Base-by-base conservation (phyloP, 1,284 basidiomycete species). In the Schizophyllum commune region DNA sequence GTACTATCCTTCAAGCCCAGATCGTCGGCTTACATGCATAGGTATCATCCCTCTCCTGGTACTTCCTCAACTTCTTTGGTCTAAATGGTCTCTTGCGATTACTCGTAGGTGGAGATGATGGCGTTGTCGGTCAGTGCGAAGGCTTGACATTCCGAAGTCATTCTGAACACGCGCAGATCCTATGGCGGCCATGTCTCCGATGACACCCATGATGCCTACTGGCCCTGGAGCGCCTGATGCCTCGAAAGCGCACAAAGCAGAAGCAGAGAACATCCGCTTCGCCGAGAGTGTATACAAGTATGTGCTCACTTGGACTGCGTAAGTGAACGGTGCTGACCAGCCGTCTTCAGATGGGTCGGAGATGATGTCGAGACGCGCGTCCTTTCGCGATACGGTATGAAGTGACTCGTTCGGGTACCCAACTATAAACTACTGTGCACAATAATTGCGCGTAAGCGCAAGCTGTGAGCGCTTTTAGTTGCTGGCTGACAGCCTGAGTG, bases 31-130 rank as follows among this genome's bases (percentile, higher is more conserved):
- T 9, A 13, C 13, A 11, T 47, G 17, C 39, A 47, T 47, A 47
- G 9, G 39, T 47, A 47, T 47, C 96, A 13, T 97, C 96, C 9
- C 80, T 99, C 62, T 96, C 94, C 32, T 99, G 97, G 97, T 99
- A 99, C 77, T 99, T 99, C 76, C 85, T 99, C 68, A 98, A 98
- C 78, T 92, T 98, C 73, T 99, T 99, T 72, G 97, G 97, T 60
- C 79, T 99, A 62, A 98, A 98, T 70, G 95, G 96, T 17, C 77
- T 99, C 13, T 98, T 98, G 79, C 89, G 91, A 62, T 86, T 98
- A 60, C 85, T 99, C 60, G 86, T 99, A 62, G 97, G 97, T 7
- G 84, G 85, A 57, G 93, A 95, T 63, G 96, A 97, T 70, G 84
- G 95, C 96, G 60, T 61, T 56, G 62, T 63, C 32, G 33, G 53